Evolutionary conservation across 768 basidiomycete species (phyloP).

Genomic region (Termitomyces sp.): DNA sequence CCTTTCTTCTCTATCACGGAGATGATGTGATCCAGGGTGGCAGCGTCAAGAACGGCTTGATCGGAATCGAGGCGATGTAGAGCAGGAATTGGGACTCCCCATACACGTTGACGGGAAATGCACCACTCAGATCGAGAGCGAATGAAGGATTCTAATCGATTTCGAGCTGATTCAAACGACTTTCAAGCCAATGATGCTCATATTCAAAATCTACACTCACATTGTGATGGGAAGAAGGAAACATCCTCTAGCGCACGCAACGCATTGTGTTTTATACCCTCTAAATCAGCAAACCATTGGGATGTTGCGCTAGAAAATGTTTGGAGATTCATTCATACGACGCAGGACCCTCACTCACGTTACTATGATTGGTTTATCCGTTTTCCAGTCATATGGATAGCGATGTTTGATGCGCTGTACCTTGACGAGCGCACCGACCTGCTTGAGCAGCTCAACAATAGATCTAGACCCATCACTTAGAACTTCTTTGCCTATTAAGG

Average conservation of each 20-base stretch:
- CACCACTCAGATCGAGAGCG: slow-evolving; percentile 95
- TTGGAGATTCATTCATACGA: background rate
- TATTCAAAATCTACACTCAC: slow-evolving; percentile 34
- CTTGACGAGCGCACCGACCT: slow-evolving; percentile 53
- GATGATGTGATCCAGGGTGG: slow-evolving; percentile 72
- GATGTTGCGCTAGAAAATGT: slow-evolving; percentile 66
- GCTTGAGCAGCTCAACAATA: slow-evolving; percentile 58
- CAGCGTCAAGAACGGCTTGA: slow-evolving; percentile 55
- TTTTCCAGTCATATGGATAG: slow-evolving; percentile 98
- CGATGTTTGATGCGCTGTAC: slow-evolving; percentile 74
- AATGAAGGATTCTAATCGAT: slow-evolving; percentile 84
- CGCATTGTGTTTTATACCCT: slow-evolving; percentile 74
- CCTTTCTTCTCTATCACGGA: slow-evolving; percentile 67
- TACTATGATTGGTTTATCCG: slow-evolving; percentile 86
- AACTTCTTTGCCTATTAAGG: slow-evolving; percentile 66
- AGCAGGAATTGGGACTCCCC: slow-evolving; percentile 96
- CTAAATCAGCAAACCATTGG: slow-evolving; percentile 96
- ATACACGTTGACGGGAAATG: slow-evolving; percentile 94
- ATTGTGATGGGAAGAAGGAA: slow-evolving; percentile 67
- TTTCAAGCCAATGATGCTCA: background rate
- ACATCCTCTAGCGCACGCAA: slow-evolving; percentile 64
- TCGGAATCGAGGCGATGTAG: slow-evolving; percentile 63
- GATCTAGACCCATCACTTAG: slow-evolving; percentile 65
- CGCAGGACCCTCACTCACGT: slow-evolving; percentile 45
- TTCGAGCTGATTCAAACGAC: slow-evolving; percentile 51